Conservation (phyloP, 495 filamentous ascomycete genomes). For the Trichoderma orchidacearum region DNA sequence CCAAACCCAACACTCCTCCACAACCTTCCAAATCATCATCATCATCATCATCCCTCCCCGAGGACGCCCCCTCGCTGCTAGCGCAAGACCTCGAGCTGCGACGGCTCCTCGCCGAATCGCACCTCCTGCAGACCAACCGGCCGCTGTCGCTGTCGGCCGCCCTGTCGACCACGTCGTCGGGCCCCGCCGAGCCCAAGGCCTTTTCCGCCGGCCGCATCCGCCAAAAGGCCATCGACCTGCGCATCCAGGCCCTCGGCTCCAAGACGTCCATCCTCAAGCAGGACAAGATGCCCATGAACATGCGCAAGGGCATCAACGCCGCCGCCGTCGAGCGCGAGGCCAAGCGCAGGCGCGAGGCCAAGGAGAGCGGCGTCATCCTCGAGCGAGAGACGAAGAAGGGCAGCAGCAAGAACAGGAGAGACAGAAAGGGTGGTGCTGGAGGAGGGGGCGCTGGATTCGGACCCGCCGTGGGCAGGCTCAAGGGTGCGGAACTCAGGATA, state of each 20-base stretch:
- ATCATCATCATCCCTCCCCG: slow-evolving; percentile 19
- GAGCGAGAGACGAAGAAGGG: slow-evolving; percentile 42
- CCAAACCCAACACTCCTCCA: slow-evolving; percentile 14
- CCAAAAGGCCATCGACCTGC: slow-evolving; percentile 68
- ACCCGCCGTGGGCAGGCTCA: slow-evolving; percentile 68
- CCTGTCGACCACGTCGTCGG: slow-evolving; percentile 7
- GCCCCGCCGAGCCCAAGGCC: slow-evolving; percentile 8
- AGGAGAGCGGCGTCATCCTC: slow-evolving; percentile 81
- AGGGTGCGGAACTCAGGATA: slow-evolving; percentile 63
- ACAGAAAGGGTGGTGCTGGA: slow-evolving; percentile 21
- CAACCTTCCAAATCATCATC: too few species aligned
- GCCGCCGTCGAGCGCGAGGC: slow-evolving; percentile 52
- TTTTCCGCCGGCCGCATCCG: slow-evolving; percentile 28
- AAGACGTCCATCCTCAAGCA: slow-evolving; percentile 60
- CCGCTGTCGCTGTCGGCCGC: neutral
- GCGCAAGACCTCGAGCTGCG: slow-evolving; percentile 91
- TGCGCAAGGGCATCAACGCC: slow-evolving; percentile 62
- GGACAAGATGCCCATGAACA: slow-evolving; percentile 70
- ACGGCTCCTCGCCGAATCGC: slow-evolving; percentile 78
- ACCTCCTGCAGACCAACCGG: slow-evolving; percentile 51
- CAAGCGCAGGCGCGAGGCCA: slow-evolving; percentile 60
- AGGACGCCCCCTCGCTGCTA: slow-evolving; percentile 41
- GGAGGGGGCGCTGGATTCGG: slow-evolving; percentile 57
- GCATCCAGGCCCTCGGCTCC: slow-evolving; percentile 66
- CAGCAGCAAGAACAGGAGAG: slow-evolving; percentile 19